Conservation (phyloP, 768 basidiomycete species). For the Boletus rubropictus region DNA sequence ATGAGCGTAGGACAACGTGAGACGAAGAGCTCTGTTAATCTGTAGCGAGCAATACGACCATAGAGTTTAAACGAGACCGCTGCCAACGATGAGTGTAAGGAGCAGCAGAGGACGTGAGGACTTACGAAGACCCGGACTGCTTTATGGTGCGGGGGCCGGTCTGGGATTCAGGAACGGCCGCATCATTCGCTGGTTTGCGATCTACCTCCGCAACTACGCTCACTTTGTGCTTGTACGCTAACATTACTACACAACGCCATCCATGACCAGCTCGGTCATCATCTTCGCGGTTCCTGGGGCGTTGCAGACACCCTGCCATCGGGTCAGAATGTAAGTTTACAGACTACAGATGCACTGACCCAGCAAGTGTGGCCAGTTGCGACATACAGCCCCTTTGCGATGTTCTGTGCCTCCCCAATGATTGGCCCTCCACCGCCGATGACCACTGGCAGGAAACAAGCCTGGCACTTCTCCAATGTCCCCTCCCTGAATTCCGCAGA, state of each 20-base stretch:
- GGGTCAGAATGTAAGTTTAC: conserved; percentile 4
- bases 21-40: conserved; percentile 1
- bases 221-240: too few species aligned
- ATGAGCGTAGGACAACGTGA: conserved; percentile 6
- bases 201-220: conserved; percentile 20
- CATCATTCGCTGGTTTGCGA: conserved; percentile 5
- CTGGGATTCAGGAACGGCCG: conserved; percentile 11
- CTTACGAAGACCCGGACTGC: not conserved
- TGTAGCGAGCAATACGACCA: conserved; percentile 4
- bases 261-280: conserved; percentile 65
- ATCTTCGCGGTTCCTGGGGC: conserved; percentile 79
- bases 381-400: conserved; percentile 61
- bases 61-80: conserved; percentile 6
- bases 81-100: not conserved
- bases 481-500: conserved; percentile 53
- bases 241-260: too few species aligned
- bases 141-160: conserved; percentile 3
- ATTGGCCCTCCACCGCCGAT: conserved; percentile 57
- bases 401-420: conserved; percentile 52
- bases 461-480: conserved; percentile 50
- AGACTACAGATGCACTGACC: conserved; percentile 40
- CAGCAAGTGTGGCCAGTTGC: conserved; percentile 79
- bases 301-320: conserved; percentile 64
- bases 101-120: not conserved
- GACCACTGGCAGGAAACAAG: conserved; percentile 75